Conservation (phyloP, 805 yeast species). For the Martiniozyma abietophila region DNA sequence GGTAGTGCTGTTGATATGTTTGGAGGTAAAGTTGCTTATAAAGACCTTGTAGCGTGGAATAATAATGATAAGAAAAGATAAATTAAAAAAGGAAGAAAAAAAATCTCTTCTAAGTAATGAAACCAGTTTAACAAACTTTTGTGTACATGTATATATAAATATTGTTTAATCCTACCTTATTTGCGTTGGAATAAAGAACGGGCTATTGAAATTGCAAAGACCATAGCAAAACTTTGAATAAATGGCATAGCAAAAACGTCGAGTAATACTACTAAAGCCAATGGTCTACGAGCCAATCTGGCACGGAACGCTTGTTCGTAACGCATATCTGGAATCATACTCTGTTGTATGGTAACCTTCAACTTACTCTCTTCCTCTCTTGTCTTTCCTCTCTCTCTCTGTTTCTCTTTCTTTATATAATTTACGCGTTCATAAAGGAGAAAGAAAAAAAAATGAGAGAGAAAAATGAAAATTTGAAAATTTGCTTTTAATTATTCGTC, state of each 20-base stretch:
- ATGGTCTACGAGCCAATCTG: too few species aligned
- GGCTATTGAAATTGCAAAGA: too few species aligned
- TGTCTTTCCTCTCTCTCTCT: neutral
- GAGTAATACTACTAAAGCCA: too few species aligned
- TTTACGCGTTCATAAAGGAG: neutral
- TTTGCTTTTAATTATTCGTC: neutral
- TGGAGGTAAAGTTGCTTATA: conserved; percentile 83
- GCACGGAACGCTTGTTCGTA: conserved; percentile 53
- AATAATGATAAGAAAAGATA: conserved; percentile 8
- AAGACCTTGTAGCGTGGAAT: conserved; percentile 75
- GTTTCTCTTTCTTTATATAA: neutral
- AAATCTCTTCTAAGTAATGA: too few species aligned
- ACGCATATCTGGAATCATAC: conserved; percentile 50
- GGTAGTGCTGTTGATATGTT: conserved; percentile 93
- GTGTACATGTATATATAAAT: neutral
- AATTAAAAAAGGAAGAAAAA: too few species aligned
- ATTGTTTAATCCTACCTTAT: neutral
- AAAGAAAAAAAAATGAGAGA: neutral
- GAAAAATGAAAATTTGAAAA: neutral
- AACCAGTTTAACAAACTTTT: too few species aligned
- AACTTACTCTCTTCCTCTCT: neutral
- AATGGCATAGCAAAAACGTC: conserved; percentile 51
- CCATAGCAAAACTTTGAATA: conserved; percentile 43
- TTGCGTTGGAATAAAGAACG: conserved; percentile 30
- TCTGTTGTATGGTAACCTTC: neutral